Conservation (phyloP, 768 basidiomycete species). For the Scleroderma bovista region DNA sequence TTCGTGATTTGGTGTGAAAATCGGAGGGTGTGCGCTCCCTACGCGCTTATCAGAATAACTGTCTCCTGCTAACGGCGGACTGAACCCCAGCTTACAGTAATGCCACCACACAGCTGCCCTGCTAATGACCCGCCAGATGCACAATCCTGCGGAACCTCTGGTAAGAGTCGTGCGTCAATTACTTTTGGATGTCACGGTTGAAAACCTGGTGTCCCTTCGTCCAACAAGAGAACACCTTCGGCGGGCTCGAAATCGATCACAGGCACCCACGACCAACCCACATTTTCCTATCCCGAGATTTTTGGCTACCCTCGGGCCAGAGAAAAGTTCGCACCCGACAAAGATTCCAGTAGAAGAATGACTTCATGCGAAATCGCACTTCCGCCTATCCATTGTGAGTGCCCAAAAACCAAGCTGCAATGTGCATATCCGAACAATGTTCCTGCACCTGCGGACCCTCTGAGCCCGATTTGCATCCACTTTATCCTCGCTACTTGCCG, state of each 20-base stretch:
- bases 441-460: constrained; percentile 33
- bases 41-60: no score
- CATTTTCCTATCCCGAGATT: constrained; percentile 40
- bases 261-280: constrained; percentile 30
- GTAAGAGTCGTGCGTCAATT: constrained; percentile 9
- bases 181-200: not conserved
- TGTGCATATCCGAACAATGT: not conserved
- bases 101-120: not conserved
- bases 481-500: constrained; percentile 37
- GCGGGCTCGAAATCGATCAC: constrained; percentile 50
- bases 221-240: constrained; percentile 68
- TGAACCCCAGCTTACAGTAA: constrained; percentile 10
- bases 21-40: no score
- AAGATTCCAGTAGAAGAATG: constrained; percentile 19
- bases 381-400: constrained; percentile 38
- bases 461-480: constrained; percentile 55
- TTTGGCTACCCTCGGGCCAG: constrained; percentile 13
- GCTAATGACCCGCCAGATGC: constrained; percentile 6
- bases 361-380: constrained; percentile 46
- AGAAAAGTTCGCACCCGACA: constrained; percentile 17
- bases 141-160: constrained; percentile 24
- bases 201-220: not conserved
- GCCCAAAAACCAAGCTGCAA: not conserved
- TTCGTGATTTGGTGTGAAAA: no score
- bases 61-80: no score